Evolutionary conservation across 805 yeast species (phyloP).

Genomic region (Candida vaughaniae): DNA sequence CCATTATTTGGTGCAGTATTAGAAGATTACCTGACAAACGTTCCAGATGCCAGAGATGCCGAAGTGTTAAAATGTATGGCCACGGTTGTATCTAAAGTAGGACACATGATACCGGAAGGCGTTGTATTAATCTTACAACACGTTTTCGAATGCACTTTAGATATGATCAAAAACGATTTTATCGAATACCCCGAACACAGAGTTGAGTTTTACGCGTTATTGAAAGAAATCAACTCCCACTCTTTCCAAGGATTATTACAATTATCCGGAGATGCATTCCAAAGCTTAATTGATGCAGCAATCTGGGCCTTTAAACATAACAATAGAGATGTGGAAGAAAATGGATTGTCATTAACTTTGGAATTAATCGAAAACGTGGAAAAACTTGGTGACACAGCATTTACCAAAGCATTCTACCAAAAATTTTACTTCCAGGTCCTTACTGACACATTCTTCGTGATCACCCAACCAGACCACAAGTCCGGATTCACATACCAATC

Average conservation of each 20-base stretch:
- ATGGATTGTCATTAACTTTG: conserved; percentile 79
- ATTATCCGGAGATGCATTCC: conserved; percentile 90
- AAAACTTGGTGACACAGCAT: conserved; percentile 63
- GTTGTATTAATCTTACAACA: conserved; percentile 83
- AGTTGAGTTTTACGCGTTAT: conserved; percentile 88
- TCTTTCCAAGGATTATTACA: conserved; percentile 84
- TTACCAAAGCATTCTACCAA: conserved; percentile 83
- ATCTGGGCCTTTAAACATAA: conserved; percentile 98
- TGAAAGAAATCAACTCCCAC: conserved; percentile 82
- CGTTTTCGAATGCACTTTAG: conserved; percentile 91
- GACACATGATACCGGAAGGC: conserved; percentile 84
- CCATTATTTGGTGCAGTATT: conserved; percentile 82
- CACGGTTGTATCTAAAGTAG: conserved; percentile 83
- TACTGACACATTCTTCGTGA: conserved; percentile 87
- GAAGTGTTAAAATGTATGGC: conserved; percentile 95
- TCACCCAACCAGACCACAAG: conserved; percentile 96
- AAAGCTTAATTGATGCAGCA: conserved; percentile 86
- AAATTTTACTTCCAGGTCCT: conserved; percentile 86
- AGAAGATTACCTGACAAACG: conserved; percentile 84
- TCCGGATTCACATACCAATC: conserved; percentile 92
- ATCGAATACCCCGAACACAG: conserved; percentile 98
- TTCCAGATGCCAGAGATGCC: conserved; percentile 96
- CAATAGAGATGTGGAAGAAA: conserved; percentile 93
- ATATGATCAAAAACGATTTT: conserved; percentile 93
- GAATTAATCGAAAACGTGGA: conserved; percentile 87